Evolutionary conservation across 148 eudicot genomes (phyloP).

Genomic region (Chenopodium quinoa): DNA sequence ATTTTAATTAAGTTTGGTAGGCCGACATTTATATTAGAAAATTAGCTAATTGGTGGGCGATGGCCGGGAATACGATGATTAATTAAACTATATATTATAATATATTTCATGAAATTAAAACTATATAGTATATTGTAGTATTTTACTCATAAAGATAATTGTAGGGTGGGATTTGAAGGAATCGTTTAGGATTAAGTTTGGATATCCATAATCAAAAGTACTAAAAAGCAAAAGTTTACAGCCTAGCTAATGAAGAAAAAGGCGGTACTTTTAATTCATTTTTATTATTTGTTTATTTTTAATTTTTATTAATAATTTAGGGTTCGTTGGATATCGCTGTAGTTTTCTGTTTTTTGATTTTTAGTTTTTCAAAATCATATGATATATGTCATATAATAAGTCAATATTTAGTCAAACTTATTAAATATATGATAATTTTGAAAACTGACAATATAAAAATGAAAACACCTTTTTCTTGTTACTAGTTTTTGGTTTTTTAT

Average conservation of each 20-base stretch:
- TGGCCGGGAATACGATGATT: neutral
- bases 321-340: too few species aligned
- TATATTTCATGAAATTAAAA: neutral
- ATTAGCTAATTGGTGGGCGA: slow-evolving; percentile 14
- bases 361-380: too few species aligned
- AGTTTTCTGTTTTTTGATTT: too few species aligned
- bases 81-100: neutral
- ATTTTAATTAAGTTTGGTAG: slow-evolving; percentile 11
- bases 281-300: neutral
- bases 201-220: slow-evolving; percentile 8
- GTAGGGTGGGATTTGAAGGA: neutral
- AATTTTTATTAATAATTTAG: too few species aligned
- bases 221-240: slow-evolving; percentile 13
- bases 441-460: too few species aligned
- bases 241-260: slow-evolving; percentile 26
- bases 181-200: slow-evolving; percentile 19
- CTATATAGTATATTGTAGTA: neutral
- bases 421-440: too few species aligned
- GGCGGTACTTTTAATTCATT: neutral
- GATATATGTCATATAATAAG: too few species aligned
- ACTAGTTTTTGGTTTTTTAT: too few species aligned
- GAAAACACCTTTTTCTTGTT: too few species aligned
- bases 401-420: too few species aligned
- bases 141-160: neutral
- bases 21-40: slow-evolving; percentile 21